Conservation (phyloP, 345 rosid genomes). For the Anacardium occidentale region DNA sequence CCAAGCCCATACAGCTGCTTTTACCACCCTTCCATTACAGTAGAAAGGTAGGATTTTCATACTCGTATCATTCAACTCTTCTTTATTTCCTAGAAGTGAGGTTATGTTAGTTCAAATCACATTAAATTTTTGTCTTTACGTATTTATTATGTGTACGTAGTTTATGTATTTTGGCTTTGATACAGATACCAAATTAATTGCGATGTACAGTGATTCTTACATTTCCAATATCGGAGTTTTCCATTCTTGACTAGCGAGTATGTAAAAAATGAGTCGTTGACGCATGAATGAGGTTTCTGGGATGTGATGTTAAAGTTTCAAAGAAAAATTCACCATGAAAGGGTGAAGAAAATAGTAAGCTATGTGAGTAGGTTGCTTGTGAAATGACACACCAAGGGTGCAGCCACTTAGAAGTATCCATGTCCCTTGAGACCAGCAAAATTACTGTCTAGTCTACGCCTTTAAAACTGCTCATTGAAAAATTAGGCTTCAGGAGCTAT, state of each 20-base stretch:
- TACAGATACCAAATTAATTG: no score
- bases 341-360: slow-evolving; percentile 1
- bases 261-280: background rate
- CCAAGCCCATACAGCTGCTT: background rate
- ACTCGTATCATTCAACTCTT: no score
- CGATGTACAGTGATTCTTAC: no score
- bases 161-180: no score
- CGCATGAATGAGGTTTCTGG: background rate
- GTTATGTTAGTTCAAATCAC: no score
- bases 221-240: no score
- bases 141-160: no score
- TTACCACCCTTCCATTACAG: no score
- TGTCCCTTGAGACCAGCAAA: slow-evolving; percentile 15
- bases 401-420: slow-evolving; percentile 4
- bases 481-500: background rate
- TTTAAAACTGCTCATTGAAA: background rate
- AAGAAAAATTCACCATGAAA: background rate
- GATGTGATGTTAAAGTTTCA: background rate
- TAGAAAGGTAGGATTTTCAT: no score
- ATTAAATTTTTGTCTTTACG: no score
- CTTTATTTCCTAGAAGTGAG: no score
- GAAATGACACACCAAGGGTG: slow-evolving; percentile 15
- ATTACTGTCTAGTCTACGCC: background rate
- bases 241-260: no score
- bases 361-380: background rate